phyloP scores from a whole-genome alignment of 805 yeast genomes.

The Jamesozyma gamospora region DNA sequence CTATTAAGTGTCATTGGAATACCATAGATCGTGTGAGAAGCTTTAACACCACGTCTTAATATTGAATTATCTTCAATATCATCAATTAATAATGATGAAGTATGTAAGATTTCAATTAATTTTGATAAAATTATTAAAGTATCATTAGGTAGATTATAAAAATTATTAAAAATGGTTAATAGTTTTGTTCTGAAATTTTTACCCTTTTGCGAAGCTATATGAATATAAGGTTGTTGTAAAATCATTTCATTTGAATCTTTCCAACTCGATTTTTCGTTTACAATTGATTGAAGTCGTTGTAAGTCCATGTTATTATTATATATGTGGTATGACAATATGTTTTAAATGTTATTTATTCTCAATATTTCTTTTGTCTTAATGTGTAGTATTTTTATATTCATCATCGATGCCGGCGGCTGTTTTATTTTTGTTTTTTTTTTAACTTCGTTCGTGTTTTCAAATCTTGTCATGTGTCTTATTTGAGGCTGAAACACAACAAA shows the following conservation, averaged over 20 bases:
- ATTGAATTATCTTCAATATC: slow-evolving; percentile 78
- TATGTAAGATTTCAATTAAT: slow-evolving; percentile 52
- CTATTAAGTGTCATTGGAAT: slow-evolving; percentile 71
- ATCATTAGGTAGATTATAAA: slow-evolving; percentile 35
- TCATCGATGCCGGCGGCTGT: neutral
- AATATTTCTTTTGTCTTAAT: too few species aligned
- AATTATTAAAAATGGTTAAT: slow-evolving; percentile 44
- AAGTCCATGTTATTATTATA: slow-evolving; percentile 1
- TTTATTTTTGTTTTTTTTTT: too few species aligned
- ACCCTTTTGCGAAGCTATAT: slow-evolving; percentile 43
- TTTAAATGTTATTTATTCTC: too few species aligned
- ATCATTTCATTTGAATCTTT: slow-evolving; percentile 21
- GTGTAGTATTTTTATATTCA: too few species aligned
- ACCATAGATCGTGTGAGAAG: slow-evolving; percentile 73
- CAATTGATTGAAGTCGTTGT: slow-evolving; percentile 4
- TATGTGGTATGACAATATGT: too few species aligned
- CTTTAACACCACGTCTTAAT: slow-evolving; percentile 65
- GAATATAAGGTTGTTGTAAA: slow-evolving; percentile 38
- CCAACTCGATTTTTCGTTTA: slow-evolving; percentile 22
- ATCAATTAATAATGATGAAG: slow-evolving; percentile 63
- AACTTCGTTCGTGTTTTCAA: too few species aligned
- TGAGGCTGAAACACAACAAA: too few species aligned
- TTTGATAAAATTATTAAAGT: slow-evolving; percentile 34
- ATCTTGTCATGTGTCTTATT: too few species aligned
- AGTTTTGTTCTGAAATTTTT: slow-evolving; percentile 44